Conservation (phyloP, 2,329 filamentous ascomycete genomes). For the Knufia petricola region DNA sequence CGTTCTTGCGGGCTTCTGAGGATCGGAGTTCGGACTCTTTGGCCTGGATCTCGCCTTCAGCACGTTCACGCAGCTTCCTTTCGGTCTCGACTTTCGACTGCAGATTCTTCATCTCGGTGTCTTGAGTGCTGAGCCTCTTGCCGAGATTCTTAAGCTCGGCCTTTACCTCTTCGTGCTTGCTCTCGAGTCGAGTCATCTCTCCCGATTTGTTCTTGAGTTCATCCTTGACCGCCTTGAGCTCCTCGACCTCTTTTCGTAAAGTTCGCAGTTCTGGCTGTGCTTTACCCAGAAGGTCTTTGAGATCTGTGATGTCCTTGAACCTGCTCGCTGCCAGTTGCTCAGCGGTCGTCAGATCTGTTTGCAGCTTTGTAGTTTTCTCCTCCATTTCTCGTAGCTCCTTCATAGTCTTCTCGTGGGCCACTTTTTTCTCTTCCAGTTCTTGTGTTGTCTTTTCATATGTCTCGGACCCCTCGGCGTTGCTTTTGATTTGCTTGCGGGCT, state of each 20-base stretch:
- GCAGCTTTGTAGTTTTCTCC: conserved; percentile 56
- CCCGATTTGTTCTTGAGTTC: conserved; percentile 55
- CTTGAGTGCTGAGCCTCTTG: conserved; percentile 61
- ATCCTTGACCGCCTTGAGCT: conserved; percentile 64
- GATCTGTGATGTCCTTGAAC: conserved; percentile 77
- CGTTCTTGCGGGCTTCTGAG: conserved; percentile 68
- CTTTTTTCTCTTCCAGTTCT: conserved; percentile 40
- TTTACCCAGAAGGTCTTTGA: conserved; percentile 71
- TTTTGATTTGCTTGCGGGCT: conserved; percentile 40
- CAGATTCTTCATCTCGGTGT: conserved; percentile 65
- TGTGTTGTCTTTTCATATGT: conserved; percentile 40
- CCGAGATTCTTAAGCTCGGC: conserved; percentile 62
- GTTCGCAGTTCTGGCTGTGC: conserved; percentile 75
- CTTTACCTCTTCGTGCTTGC: conserved; percentile 70
- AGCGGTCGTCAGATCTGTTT: conserved; percentile 76
- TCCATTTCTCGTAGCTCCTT: conserved; percentile 64
- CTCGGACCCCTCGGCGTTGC: conserved; percentile 33
- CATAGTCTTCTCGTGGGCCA: conserved; percentile 40
- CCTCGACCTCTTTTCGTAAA: conserved; percentile 65
- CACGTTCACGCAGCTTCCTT: conserved; percentile 57
- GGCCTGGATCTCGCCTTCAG: conserved; percentile 69
- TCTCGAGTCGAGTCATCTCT: conserved; percentile 68
- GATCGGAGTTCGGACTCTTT: conserved; percentile 68
- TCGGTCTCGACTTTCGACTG: conserved; percentile 72
- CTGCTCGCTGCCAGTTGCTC: conserved; percentile 77